Evolutionary conservation across 2,329 filamentous ascomycete species (phyloP).

Genomic region (Zymoseptoria crescenta): DNA sequence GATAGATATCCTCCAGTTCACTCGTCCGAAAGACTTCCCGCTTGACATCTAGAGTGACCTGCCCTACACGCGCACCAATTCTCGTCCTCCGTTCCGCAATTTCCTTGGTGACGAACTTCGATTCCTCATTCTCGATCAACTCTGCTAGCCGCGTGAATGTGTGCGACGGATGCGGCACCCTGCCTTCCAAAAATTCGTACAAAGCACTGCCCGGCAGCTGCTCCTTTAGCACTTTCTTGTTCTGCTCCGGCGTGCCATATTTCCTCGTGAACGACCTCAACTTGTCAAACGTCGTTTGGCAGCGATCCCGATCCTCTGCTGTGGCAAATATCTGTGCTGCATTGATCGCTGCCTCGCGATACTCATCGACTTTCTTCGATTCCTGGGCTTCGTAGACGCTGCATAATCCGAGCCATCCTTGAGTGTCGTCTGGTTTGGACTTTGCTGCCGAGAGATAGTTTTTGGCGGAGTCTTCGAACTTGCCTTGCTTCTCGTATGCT

Average conservation of each 20-base stretch:
- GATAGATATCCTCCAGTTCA: conserved; percentile 71
- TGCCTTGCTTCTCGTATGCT: conserved; percentile 68
- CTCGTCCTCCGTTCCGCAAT: conserved; percentile 84
- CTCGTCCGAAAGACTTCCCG: conserved; percentile 71
- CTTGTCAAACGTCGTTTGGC: conserved; percentile 64
- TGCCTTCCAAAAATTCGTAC: conserved; percentile 75
- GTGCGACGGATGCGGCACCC: conserved; percentile 67
- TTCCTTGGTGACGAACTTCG: conserved; percentile 77
- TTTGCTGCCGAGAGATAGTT: conserved; percentile 66
- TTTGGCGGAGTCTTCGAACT: conserved; percentile 63
- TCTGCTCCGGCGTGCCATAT: conserved; percentile 64
- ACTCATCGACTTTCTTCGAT: conserved; percentile 59
- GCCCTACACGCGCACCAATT: conserved; percentile 71
- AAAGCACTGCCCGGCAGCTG: conserved; percentile 73
- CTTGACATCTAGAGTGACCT: conserved; percentile 82
- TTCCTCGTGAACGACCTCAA: conserved; percentile 66
- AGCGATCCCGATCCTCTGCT: conserved; percentile 51
- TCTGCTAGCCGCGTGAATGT: conserved; percentile 79
- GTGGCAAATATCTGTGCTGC: conserved; percentile 68
- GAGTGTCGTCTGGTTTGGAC: conserved; percentile 66
- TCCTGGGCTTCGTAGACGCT: conserved; percentile 77
- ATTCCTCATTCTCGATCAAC: conserved; percentile 78
- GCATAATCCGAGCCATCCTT: conserved; percentile 85
- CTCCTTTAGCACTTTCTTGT: conserved; percentile 66
- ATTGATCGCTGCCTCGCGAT: conserved; percentile 63